Base-by-base conservation (phyloP, 495 filamentous ascomycete species). In the Podospora appendiculata region DNA sequence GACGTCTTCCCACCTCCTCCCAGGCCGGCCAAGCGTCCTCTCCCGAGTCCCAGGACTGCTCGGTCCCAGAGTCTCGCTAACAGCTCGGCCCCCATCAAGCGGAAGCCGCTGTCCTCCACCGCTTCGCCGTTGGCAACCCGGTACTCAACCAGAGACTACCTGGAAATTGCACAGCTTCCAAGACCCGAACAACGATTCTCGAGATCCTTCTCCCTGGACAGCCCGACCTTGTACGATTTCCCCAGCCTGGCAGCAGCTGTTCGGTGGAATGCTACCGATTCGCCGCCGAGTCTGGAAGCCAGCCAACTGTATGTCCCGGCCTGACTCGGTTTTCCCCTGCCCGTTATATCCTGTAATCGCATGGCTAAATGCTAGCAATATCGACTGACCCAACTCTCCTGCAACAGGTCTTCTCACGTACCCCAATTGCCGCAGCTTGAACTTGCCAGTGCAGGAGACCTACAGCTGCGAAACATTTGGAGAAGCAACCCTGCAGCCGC, bases 181-280 rank as follows among this genome's bases (percentile, higher is more conserved):
- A 58, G 62, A 32, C 76, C 78, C 8, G 75, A 78, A 42, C 70
- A 71, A 39, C 57, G 71, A 32, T 76, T 75, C 48, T 67, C 68
- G n/a, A 65, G 77, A 40, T 73, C 74, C 19, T 75, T 61, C 60
- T 75, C 77, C 9, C 58, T 78, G 43, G 78, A 81, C 57, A 80
- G 78, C 52, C 78, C 77, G 49, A 80, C 76, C 7, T 68, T 81
- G 47, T 78, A 79, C 68, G 77, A 79, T 55, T 79, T 79, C 52
- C 74, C 74, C 50, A 50, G 46, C 39, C 17, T 55, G 35, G 19
- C 53, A 34, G 56, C 54, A 10, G 47, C 42, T 17, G 57, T 51
- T 41, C 44, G 47, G 36, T 50, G 62, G 56, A 56, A 49, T 17
- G 35, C 60, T 25, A 40, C 50, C 14, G 52, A 54, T 42, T 58